phyloP scores from a whole-genome alignment of 805 yeast genomes.

The Candida argentea region DNA sequence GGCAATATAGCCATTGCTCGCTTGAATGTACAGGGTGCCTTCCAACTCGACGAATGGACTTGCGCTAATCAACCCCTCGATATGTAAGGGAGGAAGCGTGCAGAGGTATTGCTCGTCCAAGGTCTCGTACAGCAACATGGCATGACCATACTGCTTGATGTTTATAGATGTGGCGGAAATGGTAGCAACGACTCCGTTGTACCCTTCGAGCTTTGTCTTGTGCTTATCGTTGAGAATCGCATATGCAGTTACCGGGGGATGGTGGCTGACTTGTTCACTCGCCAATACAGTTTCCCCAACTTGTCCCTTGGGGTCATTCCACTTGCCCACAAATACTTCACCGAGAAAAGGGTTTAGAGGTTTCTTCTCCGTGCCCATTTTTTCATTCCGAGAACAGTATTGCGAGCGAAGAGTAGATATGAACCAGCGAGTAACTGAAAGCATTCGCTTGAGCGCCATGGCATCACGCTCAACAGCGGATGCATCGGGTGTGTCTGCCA shows the following conservation, averaged over 20 bases:
- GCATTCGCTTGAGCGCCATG: constrained; percentile 52
- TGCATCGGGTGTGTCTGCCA: constrained; percentile 31
- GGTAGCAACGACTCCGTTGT: constrained; percentile 79
- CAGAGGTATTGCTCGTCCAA: constrained; percentile 61
- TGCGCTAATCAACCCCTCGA: constrained; percentile 86
- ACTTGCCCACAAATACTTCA: constrained; percentile 84
- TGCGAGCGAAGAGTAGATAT: constrained; percentile 86
- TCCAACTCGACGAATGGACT: constrained; percentile 93
- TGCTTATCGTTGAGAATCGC: constrained; percentile 65
- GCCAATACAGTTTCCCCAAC: constrained; percentile 70
- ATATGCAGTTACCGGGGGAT: constrained; percentile 96
- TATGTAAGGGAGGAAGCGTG: constrained; percentile 90
- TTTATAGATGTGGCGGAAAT: constrained; percentile 67
- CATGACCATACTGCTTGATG: constrained; percentile 91
- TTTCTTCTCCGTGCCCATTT: constrained; percentile 92
- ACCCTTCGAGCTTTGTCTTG: constrained; percentile 70
- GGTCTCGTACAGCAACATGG: constrained; percentile 55
- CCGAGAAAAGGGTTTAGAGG: constrained; percentile 96
- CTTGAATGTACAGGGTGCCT: constrained; percentile 75
- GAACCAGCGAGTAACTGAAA: constrained; percentile 86
- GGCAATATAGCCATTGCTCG: constrained; percentile 67
- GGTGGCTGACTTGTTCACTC: constrained; percentile 94
- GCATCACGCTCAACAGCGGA: constrained; percentile 23
- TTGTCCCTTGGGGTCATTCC: constrained; percentile 49
- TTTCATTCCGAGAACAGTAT: constrained; percentile 86